These are phyloP conservation scores for Colletotrichum sp. DNA, from an alignment of 2,329 filamentous ascomycete species.

Conservation along the genomic window DNA sequence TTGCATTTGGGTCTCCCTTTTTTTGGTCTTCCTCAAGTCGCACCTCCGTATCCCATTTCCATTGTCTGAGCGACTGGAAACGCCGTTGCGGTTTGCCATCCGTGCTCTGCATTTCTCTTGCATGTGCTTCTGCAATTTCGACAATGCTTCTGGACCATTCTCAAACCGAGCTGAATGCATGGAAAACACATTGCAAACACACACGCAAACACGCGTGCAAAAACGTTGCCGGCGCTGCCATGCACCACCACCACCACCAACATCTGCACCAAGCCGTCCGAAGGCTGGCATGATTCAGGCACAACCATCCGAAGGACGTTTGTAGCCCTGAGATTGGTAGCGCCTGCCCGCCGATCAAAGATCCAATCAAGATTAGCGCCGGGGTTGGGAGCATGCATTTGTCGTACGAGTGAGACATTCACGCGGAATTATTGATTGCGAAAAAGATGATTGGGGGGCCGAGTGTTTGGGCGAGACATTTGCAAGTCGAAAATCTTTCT, in stretches of 20 bases:
- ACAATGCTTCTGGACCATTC: neutral
- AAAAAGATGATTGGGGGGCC: neutral
- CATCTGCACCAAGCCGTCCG: neutral
- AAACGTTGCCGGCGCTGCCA: neutral
- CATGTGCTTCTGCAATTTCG: neutral
- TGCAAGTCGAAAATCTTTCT: neutral
- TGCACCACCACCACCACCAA: neutral
- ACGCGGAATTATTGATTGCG: neutral
- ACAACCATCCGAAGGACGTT: neutral
- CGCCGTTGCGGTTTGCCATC: neutral
- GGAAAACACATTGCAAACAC: neutral
- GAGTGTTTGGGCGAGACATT: neutral
- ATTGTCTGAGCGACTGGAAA: neutral
- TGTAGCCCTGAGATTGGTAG: neutral
- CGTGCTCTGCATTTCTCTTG: neutral
- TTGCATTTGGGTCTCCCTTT: neutral
- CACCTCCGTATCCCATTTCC: neutral
- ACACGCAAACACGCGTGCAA: neutral
- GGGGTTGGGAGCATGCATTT: neutral
- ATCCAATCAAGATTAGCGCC: neutral
- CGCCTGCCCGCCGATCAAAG: neutral
- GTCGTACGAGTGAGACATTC: constrained; percentile 4
- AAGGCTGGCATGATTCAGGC: neutral
- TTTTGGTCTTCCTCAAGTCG: neutral
- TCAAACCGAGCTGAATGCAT: neutral